A percentile compares a stretch with the other conserved stretches of the same genome.
Evolutionary conservation across 441 rosid species (phyloP).

Genomic region (Adansonia grandidieri): DNA sequence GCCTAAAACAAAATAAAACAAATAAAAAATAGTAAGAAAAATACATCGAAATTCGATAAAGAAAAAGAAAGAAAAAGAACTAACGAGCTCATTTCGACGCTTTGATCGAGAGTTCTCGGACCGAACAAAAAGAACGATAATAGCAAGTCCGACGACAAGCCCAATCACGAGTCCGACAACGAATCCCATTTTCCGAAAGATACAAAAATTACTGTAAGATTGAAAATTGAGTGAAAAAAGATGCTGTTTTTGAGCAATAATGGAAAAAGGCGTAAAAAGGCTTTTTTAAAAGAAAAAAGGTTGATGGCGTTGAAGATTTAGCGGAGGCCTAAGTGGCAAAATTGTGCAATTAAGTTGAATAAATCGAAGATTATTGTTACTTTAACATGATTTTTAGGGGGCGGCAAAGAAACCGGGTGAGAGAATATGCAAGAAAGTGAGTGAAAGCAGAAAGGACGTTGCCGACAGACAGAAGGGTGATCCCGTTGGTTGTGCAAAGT

Average conservation of each 20-base stretch:
- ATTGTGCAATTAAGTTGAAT: background rate
- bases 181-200: constrained; percentile 53
- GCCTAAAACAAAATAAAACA: constrained; percentile 51
- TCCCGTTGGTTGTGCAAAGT: background rate
- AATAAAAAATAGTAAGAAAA: background rate
- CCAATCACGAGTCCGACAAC: constrained; percentile 76
- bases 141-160: constrained; percentile 62
- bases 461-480: constrained; percentile 16
- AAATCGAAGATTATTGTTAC: background rate
- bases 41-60: background rate
- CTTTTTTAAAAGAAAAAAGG: background rate
- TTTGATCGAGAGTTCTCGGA: constrained; percentile 58
- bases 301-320: background rate
- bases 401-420: constrained; percentile 5
- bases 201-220: background rate
- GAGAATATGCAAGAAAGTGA: background rate
- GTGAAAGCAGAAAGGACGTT: background rate
- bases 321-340: background rate
- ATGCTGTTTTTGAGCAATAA: background rate
- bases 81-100: constrained; percentile 65
- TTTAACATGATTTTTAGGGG: too few species aligned
- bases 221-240: background rate
- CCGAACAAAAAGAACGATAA: constrained; percentile 73
- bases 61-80: constrained; percentile 22
- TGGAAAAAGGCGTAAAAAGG: background rate